Base-by-base conservation (phyloP, 208 protist genomes). In the Trypanosoma melophagium region DNA sequence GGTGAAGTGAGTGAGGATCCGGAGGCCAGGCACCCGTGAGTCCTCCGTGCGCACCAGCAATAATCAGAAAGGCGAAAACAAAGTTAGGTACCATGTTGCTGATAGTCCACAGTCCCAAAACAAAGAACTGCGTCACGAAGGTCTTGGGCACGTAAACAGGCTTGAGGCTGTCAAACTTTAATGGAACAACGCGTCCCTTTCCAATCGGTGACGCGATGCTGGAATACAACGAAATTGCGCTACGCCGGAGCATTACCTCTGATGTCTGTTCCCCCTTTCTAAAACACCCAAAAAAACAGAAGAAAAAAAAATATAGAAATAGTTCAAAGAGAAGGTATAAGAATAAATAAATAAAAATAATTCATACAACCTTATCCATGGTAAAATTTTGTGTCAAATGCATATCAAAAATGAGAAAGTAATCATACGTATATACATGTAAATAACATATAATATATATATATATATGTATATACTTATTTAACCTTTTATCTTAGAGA, bases 1-100 rank as follows among this genome's bases (percentile, higher is more conserved):
- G 84, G 69, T 94, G 88, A 25, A 94, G 84, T 16, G 84, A 79
- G 65, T 94, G 88, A 53, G 88, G 88, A 60, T 94, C 88, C 53
- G 88, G 88, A 35, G 88, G 88, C 83, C 82, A 90, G 49, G 82
- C 84, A 49, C 88, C 88, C 60, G 82, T 85, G 51, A 94, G 74
- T 59, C 85, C 88, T 54, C 88, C 88, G 57, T 94, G 87, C 55
- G 88, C 88, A 14, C 84, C 84, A 21, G 83, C 80, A 61, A 94
- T 89, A 60, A 94, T 80, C 50, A 91, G 64, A 60, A 86, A 79
- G 10, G 78, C 82, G 53, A 91, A 76, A 56, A 88, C 70, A 55
- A 90, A 91, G 66, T 89, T 94, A 17, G 84, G 77, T 7, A 94
- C 57, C 83, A 91, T 86, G 75, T 89, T 94, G 49, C 72, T 77